A percentile compares a stretch with the other conserved stretches of the same genome.
Conservation (phyloP, 306 rosid genomes). For the Urtica urens region DNA sequence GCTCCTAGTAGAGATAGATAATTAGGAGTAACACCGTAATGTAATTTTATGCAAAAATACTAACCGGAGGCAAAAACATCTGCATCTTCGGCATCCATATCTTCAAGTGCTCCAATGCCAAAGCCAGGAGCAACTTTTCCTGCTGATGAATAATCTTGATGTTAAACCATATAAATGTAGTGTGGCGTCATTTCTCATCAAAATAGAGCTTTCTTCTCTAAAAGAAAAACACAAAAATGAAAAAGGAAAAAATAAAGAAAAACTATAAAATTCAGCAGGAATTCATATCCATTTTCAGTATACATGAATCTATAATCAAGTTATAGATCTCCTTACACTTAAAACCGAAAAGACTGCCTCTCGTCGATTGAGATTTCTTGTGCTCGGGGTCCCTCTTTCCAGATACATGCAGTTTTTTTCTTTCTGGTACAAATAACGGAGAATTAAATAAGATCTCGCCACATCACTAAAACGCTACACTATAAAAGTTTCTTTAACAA, state of each 20-base stretch:
- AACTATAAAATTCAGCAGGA: too few species aligned
- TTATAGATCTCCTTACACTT: conserved; percentile 64
- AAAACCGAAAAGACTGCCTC: conserved; percentile 60
- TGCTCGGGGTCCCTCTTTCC: conserved; percentile 34
- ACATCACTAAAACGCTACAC: neutral
- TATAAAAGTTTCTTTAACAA: too few species aligned
- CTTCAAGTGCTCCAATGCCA: conserved; percentile 99
- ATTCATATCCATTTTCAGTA: too few species aligned
- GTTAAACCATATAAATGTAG: conserved; percentile 14
- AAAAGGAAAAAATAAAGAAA: neutral
- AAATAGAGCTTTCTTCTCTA: too few species aligned
- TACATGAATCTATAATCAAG: conserved; percentile 9
- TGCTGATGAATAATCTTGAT: conserved; percentile 45
- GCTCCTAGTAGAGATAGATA: conserved; percentile 10
- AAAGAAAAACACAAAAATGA: too few species aligned
- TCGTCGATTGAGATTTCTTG: conserved; percentile 31
- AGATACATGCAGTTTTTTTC: conserved; percentile 50
- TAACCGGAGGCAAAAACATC: conserved; percentile 77
- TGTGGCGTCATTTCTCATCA: too few species aligned
- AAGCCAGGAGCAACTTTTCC: conserved; percentile 93
- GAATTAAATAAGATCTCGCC: neutral
- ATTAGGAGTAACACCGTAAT: neutral
- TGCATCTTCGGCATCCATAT: conserved; percentile 86
- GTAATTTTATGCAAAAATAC: conserved; percentile 17
- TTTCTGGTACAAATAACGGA: conserved; percentile 34